Base-by-base conservation (phyloP, 2,329 filamentous ascomycete species). In the Biscogniauxia sp. region DNA sequence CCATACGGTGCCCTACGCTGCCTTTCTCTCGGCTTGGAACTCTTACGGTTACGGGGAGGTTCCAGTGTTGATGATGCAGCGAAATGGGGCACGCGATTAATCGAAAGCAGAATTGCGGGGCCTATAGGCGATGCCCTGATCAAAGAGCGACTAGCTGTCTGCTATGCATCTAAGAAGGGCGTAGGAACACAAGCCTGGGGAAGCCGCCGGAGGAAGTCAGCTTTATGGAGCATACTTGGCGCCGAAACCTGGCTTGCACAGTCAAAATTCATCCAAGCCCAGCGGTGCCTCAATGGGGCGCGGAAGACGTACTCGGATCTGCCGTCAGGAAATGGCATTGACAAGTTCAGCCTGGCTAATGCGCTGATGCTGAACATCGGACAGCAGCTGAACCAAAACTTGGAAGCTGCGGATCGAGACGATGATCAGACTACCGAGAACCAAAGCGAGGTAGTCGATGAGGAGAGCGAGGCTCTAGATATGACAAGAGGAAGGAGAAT, bases 51-150 rank as follows among this genome's bases (percentile, higher is more conserved):
- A 11, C 85, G 93, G 6, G 92, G 92, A 23, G 90, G 91, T 13
- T 86, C 88, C 2, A 90, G 90, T 23, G 84, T 92, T 6, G 95
- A 97, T 71, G 92, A 95, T 70, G 93, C 93, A 7, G 92, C 92
- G 19, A 87, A 86, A 72, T 98, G 93, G 93, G 91, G 88, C 5
- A 87, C 87, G 45, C 86, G 89, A 55, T 84, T 95, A 37, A 84
- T 98, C 5, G 93, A 98, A 63, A 85, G 89, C 57, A 88, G 87
- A 53, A 82, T 97, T 20, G 79, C 92, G 0, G 92, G 92, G 0
- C 79, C 82, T 1, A 80, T 95, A 1, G 93, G 92, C 3, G 90
- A 94, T 62, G 91, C 91, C 0, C 82, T 99, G 13, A 81, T 97
- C 68, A 92, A 89, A 57, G 94, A 99, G 76, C 87, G 95, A 41